Evolutionary conservation across 164 flowering plant genomes (phyloP).

Genomic region (Taxillus chinensis): DNA sequence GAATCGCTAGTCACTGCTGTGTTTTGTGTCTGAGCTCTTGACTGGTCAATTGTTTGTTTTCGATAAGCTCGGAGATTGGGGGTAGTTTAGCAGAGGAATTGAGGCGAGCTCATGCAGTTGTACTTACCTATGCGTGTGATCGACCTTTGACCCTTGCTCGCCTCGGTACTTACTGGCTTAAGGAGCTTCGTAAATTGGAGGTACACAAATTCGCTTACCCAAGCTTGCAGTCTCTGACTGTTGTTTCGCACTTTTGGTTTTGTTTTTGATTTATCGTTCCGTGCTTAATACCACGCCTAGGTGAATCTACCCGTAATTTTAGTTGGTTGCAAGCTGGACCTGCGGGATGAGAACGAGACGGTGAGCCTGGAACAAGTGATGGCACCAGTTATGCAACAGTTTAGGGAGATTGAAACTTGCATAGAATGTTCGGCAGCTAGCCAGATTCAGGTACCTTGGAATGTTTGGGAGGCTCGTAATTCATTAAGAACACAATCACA

Average conservation of each 20-base stretch:
- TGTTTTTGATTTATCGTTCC: neutral
- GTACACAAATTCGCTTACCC: constrained; percentile 16
- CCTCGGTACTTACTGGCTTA: constrained; percentile 80
- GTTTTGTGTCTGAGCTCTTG: neutral
- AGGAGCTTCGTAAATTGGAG: constrained; percentile 80
- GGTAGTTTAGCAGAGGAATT: constrained; percentile 61
- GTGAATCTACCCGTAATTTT: constrained; percentile 54
- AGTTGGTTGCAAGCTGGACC: constrained; percentile 81
- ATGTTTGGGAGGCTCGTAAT: neutral
- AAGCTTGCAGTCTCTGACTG: neutral
- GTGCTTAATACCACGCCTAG: constrained; percentile 15
- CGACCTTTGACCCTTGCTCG: constrained; percentile 61
- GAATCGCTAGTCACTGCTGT: neutral
- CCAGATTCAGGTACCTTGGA: constrained; percentile 62
- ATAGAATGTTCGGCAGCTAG: constrained; percentile 83
- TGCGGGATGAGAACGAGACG: constrained; percentile 65
- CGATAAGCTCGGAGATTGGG: constrained; percentile 49
- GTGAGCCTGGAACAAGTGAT: constrained; percentile 71
- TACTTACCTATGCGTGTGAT: constrained; percentile 93
- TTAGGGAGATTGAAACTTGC: constrained; percentile 97
- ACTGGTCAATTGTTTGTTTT: neutral
- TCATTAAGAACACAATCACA: too few relatives aligned
- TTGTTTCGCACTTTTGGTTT: neutral
- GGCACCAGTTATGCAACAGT: constrained; percentile 96
- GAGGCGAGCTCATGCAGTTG: constrained; percentile 80